These are phyloP conservation scores for Hyphopichia buzzinii DNA, from an alignment of 1,139 yeast genomes.

Conservation along the genomic window DNA sequence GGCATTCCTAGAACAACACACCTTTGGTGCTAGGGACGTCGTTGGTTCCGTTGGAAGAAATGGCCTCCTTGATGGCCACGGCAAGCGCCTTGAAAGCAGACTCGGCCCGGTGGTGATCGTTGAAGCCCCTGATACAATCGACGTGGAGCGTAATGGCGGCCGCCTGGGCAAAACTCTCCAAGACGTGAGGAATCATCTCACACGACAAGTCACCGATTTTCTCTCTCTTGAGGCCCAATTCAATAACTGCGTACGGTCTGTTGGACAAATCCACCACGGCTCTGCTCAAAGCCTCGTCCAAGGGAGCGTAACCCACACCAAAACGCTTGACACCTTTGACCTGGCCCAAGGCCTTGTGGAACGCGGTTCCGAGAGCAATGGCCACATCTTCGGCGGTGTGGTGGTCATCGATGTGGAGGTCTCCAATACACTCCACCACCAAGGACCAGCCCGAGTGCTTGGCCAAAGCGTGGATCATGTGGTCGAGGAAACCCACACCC, in stretches of 20 bases:
- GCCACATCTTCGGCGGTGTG: conserved; percentile 97
- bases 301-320: conserved; percentile 93
- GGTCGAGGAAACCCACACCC: conserved; percentile 94
- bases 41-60: conserved; percentile 74
- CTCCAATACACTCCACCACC: conserved; percentile 87
- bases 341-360: conserved; percentile 85
- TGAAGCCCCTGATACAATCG: conserved; percentile 87
- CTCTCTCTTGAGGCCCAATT: conserved; percentile 86
- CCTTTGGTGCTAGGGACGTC: conserved; percentile 98
- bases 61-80: conserved; percentile 85
- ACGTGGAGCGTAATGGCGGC: conserved; percentile 91
- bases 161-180: conserved; percentile 90
- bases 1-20: conserved; percentile 53
- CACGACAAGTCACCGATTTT: conserved; percentile 88
- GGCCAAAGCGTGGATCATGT: conserved; percentile 95
- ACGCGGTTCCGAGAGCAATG: conserved; percentile 85
- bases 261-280: conserved; percentile 94
- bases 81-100: conserved; percentile 96
- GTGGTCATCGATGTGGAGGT: conserved; percentile 93
- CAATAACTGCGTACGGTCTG: conserved; percentile 88
- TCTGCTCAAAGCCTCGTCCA: conserved; percentile 91
- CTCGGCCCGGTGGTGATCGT: conserved; percentile 96
- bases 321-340: conserved; percentile 90
- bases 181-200: conserved; percentile 96
- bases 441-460: conserved; percentile 97